These are phyloP conservation scores for Fusarium protoensiforme DNA, from an alignment of 2,329 filamentous ascomycete genomes.

Conservation along the genomic window DNA sequence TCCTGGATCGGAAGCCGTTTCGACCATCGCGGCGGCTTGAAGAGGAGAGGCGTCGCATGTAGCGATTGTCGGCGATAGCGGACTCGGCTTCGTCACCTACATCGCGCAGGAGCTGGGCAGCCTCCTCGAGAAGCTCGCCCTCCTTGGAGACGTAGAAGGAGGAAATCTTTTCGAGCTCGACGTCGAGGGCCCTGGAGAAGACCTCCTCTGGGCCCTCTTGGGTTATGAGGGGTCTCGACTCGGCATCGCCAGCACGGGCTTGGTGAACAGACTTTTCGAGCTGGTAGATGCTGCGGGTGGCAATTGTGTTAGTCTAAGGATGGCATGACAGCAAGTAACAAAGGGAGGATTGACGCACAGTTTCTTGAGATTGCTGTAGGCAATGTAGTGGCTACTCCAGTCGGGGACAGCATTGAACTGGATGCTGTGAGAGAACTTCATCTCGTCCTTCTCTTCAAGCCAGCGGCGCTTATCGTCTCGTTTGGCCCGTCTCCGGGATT, in stretches of 20 bases:
- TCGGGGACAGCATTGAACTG: slow-evolving; percentile 99
- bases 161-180: slow-evolving; percentile 93
- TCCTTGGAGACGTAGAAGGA: slow-evolving; percentile 94
- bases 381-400: slow-evolving; percentile 98
- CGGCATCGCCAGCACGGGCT: slow-evolving; percentile 73
- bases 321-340: background rate
- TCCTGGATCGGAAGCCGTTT: slow-evolving; percentile 43
- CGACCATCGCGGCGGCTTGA: slow-evolving; percentile 25
- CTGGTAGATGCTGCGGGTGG: slow-evolving; percentile 82
- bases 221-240: slow-evolving; percentile 84
- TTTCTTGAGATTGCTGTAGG: slow-evolving; percentile 99
- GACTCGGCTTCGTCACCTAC: slow-evolving; percentile 74
- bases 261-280: slow-evolving; percentile 88
- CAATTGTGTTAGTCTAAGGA: slow-evolving; percentile 12
- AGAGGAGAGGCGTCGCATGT: slow-evolving; percentile 48
- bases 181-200: slow-evolving; percentile 84
- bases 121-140: slow-evolving; percentile 84
- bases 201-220: slow-evolving; percentile 81
- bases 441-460: slow-evolving; percentile 82
- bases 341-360: slow-evolving; percentile 69
- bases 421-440: slow-evolving; percentile 99
- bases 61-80: slow-evolving; percentile 55
- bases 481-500: slow-evolving; percentile 55
- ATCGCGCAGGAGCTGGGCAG: slow-evolving; percentile 80
- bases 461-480: slow-evolving; percentile 72